Base-by-base conservation (phyloP, 2,329 filamentous ascomycete species). In the Aspergillus sp. region DNA sequence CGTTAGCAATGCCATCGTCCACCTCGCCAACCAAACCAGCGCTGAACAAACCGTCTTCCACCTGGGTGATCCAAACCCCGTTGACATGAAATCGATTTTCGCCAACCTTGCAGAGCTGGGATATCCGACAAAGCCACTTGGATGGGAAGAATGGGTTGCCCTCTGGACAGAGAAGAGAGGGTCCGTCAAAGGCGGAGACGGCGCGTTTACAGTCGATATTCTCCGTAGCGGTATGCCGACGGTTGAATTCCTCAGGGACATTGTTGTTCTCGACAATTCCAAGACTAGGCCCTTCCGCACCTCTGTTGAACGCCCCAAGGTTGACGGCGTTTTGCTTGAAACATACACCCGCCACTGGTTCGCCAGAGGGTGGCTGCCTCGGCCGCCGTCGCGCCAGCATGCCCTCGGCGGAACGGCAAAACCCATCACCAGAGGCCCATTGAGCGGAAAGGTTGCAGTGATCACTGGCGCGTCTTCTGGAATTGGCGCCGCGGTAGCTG, bases 291-390 rank as follows among this genome's bases (percentile, higher is more conserved):
- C 79, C 1, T 55, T 75, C 31, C 73, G 59, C 51, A 70, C 60
- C 45, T 68, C 48, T 38, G 65, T 86, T 1, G 66, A 75, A 43
- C 71, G 82, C 4, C 79, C 80, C 2, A 78, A 76, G 55, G 79
- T 86, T 15, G 80, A 86, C 49, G 65, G 60, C 12, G 67, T 74
- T 10, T 64, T 89, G n/a, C 71, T 86, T 5, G 78, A 83, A 54
- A 88, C 78, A 0, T 89, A 89, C 52, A 74, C 80, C 14, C 79
- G 83, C 11, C 80, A 88, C 54, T 89, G 83, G 69, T 88, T 80
- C 51, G 80, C 81, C 12, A 67, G 83, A 54, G 83, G 83, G 27
- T 89, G 83, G 83, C 67, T 89, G 4, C 68, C 75, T 4, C 67
- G 64, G 2, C 69, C 79, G 12, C 82, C 82, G 3, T 63, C 63